Evolutionary conservation across 1,284 basidiomycete species (phyloP).

Genomic region (Papiliotrema laurentii): DNA sequence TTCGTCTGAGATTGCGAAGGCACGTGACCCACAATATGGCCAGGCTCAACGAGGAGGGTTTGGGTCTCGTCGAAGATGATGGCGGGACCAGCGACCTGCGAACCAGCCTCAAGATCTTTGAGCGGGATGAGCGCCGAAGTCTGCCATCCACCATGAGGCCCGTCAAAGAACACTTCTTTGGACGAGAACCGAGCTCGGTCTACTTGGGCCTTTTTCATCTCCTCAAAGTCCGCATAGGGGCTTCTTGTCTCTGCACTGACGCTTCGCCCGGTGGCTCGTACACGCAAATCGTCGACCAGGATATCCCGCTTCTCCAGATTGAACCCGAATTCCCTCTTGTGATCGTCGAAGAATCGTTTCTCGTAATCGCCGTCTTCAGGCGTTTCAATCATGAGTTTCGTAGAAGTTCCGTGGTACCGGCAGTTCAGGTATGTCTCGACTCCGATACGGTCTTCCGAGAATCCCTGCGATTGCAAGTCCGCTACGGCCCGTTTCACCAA

Average conservation of each 20-base stretch:
- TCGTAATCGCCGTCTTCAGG: conserved; percentile 30
- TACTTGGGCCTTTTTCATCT: conserved; percentile 9
- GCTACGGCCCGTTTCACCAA: conserved; percentile 53
- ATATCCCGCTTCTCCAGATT: conserved; percentile 31
- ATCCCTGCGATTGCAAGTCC: conserved; percentile 75
- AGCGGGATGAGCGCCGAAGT: conserved; percentile 28
- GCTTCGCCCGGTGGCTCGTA: conserved; percentile 33
- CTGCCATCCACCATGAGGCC: conserved; percentile 19
- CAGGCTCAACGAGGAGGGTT: conserved; percentile 39
- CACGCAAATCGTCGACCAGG: conserved; percentile 37
- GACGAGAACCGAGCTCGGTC: conserved; percentile 5
- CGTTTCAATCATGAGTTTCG: conserved; percentile 38
- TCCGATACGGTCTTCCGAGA: conserved; percentile 64
- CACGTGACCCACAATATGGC: conserved; percentile 7
- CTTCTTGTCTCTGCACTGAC: conserved; percentile 20
- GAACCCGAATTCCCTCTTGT: conserved; percentile 42
- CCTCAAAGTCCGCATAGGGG: conserved; percentile 26
- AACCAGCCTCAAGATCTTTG: conserved; percentile 24
- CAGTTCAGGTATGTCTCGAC: conserved; percentile 56
- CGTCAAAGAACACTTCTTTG: conserved; percentile 36
- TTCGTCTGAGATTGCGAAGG: background rate
- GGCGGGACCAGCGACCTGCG: conserved; percentile 35
- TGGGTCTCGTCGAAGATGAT: conserved; percentile 42
- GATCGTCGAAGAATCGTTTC: conserved; percentile 28
- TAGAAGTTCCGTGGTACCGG: conserved; percentile 35